Evolutionary conservation across 176 grass and related monocot species (phyloP).

Genomic region (Oryza glumipatula): DNA sequence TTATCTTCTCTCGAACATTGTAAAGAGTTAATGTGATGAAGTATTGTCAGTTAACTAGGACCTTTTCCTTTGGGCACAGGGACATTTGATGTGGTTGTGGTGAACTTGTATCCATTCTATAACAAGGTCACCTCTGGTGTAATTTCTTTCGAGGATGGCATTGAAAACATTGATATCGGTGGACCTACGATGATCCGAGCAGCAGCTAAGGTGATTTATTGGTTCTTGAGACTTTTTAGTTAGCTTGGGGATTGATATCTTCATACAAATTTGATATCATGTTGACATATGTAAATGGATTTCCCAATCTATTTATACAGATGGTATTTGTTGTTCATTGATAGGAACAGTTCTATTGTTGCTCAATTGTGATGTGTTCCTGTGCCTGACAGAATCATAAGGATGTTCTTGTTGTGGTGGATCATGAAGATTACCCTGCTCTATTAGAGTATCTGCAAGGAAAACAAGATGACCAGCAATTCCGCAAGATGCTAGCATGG

Average conservation of each 20-base stretch:
- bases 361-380: background rate
- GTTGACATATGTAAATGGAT: slow-evolving; percentile 9
- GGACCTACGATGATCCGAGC: slow-evolving; percentile 93
- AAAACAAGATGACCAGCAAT: slow-evolving; percentile 57
- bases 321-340: background rate
- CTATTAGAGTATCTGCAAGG: slow-evolving; percentile 55
- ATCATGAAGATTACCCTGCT: slow-evolving; percentile 57
- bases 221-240: background rate
- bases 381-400: slow-evolving; percentile 47
- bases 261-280: background rate
- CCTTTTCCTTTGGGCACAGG: slow-evolving; percentile 43
- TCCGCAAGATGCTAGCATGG: slow-evolving; percentile 79
- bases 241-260: background rate
- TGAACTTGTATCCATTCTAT: slow-evolving; percentile 97
- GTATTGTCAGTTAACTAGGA: slow-evolving; percentile 1
- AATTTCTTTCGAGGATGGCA: slow-evolving; percentile 89
- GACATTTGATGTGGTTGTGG: slow-evolving; percentile 96
- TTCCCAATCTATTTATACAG: background rate
- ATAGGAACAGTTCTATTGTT: background rate
- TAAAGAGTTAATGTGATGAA: background rate
- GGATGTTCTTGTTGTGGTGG: slow-evolving; percentile 58
- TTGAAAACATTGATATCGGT: slow-evolving; percentile 98
- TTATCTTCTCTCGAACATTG: background rate
- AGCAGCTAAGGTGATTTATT: slow-evolving; percentile 72
- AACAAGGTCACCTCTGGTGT: slow-evolving; percentile 77